Evolutionary conservation across 257 asterid species (phyloP).

Genomic region (Mentha longifolia): DNA sequence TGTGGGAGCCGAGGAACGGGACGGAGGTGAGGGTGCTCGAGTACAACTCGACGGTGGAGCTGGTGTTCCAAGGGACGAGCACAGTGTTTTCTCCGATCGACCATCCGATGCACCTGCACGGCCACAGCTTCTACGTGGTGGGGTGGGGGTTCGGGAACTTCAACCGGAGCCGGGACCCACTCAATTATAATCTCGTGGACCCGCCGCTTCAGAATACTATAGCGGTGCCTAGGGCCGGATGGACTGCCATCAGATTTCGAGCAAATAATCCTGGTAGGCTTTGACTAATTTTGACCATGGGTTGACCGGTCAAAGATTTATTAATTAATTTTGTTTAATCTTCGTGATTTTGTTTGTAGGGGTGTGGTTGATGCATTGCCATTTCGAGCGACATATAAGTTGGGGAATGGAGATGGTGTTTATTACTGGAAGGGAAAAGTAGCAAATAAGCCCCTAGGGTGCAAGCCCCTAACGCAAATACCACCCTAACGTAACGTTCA

Average conservation of each 20-base stretch:
- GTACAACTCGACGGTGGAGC: constrained; percentile 38
- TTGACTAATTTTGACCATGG: too few relatives aligned
- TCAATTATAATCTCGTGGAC: constrained; percentile 44
- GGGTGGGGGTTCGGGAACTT: constrained; percentile 50
- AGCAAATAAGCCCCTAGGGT: too few relatives aligned
- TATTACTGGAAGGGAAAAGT: too few relatives aligned
- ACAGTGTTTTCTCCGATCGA: constrained; percentile 5
- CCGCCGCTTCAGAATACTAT: constrained; percentile 44
- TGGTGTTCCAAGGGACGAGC: constrained; percentile 46
- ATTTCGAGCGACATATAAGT: constrained; percentile 45
- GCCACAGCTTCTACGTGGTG: constrained; percentile 44
- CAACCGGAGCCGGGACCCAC: constrained; percentile 31
- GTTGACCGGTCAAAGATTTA: background rate
- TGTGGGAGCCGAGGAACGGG: constrained; percentile 34
- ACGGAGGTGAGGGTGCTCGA: constrained; percentile 34
- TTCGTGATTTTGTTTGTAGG: constrained; percentile 23
- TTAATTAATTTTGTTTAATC: too few relatives aligned
- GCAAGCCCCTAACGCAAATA: too few relatives aligned
- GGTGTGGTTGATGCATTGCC: constrained; percentile 50
- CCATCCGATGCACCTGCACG: constrained; percentile 52
- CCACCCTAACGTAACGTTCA: too few relatives aligned
- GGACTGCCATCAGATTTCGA: constrained; percentile 44
- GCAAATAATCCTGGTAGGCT: constrained; percentile 46
- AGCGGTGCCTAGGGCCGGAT: constrained; percentile 43
- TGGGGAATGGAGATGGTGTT: constrained; percentile 53